Conservation (phyloP, 371 early-diverging fungal genomes). For the Syncephalastrum monosporum region DNA sequence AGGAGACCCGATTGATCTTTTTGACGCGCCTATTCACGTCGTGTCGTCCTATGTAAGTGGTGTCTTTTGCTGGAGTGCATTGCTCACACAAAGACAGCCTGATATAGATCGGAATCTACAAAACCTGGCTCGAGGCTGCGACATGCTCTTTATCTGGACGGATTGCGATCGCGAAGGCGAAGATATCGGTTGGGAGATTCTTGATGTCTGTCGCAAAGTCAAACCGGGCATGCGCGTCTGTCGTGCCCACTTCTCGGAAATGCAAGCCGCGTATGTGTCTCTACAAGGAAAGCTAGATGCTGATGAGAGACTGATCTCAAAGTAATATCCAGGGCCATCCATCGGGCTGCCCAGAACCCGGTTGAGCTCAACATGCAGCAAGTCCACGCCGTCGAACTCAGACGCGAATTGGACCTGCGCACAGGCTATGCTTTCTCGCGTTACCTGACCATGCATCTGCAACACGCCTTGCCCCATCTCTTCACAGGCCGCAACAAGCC, state of each 20-base stretch:
- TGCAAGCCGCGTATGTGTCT: conserved; percentile 58
- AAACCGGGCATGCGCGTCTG: conserved; percentile 69
- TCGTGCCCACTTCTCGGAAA: conserved; percentile 84
- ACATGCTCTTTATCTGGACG: conserved; percentile 96
- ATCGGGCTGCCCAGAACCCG: conserved; percentile 78
- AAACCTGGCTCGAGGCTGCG: conserved; percentile 44
- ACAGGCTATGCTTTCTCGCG: conserved; percentile 97
- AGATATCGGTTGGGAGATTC: conserved; percentile 93
- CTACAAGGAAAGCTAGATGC: background rate
- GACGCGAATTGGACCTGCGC: conserved; percentile 96
- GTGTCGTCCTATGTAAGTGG: no score
- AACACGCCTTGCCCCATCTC: no score
- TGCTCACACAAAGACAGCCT: no score
- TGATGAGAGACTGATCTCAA: background rate
- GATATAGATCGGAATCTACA: no score
- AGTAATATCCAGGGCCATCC: conserved; percentile 62
- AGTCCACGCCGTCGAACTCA: conserved; percentile 89
- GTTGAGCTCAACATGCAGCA: conserved; percentile 69
- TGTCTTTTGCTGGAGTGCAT: background rate
- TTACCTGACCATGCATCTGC: no score
- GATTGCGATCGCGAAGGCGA: conserved; percentile 99
- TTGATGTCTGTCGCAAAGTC: conserved; percentile 57
- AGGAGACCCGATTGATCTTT: conserved; percentile 60
- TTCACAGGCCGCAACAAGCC: conserved; percentile 48
- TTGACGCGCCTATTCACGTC: conserved; percentile 37